Base-by-base conservation (phyloP, 2,329 filamentous ascomycete genomes). In the Didymella keratinophila region DNA sequence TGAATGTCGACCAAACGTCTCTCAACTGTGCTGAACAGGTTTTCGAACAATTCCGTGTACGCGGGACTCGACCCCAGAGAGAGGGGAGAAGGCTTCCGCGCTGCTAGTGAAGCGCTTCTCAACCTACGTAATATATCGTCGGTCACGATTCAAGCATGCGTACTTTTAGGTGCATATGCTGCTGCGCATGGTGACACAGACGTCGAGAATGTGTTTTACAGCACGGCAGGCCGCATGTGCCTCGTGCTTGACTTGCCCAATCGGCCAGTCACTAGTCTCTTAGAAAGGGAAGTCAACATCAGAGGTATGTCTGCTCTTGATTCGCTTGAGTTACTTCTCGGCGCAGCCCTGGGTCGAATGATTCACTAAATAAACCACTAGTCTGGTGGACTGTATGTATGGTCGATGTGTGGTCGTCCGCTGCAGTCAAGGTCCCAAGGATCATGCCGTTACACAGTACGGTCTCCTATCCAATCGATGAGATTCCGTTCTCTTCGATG, bases 391-490 rank as follows among this genome's bases (percentile, higher is more conserved):
- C 65, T 14, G 46, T 69, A 14, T 67, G 64, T n/a, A 69, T 69
- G 67, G 62, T 69, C 3, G 67, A 69, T 43, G 67, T 69, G 14
- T 69, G 67, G 67, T 69, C 67, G 8, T 69, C 67, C 4, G 60
- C 67, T 12, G 67, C 67, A 5, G 65, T 68, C 30, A 65, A 56
- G 41, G 51, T 69, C 14, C 60, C 67, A 21, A 56, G 64, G 2
- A 69, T 69, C 21, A 69, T 69, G 67, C 67, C 67, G 11, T 50
- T 63, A n/a, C 61, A 67, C 18, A 61, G 47, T 36, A 52, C 44
- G 25, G 65, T 68, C 1, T 65, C 67, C 1, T 60, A 64, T 36
- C 67, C 67, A n/a, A 58, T 69, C 23, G 67, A 68, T 30, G 67
- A 69, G 39, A 63, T 68, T 18, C 60, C 65, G 11, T 69, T 69